Percentiles rank a stretch among this genome's conserved stretches.
These are phyloP conservation scores for Gastroboletus turbinatus DNA, from an alignment of 1,284 basidiomycete genomes.

Conservation along the genomic window DNA sequence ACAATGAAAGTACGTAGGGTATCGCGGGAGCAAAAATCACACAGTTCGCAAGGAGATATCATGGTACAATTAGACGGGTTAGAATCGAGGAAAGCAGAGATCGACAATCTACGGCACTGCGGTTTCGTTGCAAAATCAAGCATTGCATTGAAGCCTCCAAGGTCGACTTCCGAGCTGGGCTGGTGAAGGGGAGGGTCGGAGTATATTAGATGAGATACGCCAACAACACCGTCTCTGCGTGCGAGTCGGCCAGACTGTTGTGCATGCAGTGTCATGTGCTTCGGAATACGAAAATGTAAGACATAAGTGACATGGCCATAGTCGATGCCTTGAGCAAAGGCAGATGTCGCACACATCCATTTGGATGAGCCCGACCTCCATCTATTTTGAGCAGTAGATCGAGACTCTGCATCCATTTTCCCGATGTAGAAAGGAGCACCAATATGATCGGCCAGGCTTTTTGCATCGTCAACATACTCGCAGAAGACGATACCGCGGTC, in stretches of 20 bases:
- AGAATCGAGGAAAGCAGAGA: neutral
- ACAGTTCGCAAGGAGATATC: neutral
- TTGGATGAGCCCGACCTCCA: neutral
- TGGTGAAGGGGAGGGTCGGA: neutral
- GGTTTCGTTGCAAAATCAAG: neutral
- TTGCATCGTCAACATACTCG: neutral
- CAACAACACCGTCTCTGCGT: neutral
- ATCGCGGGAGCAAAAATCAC: neutral
- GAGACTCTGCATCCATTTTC: neutral
- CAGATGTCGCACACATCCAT: neutral
- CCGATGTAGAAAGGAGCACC: neutral
- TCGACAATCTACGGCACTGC: neutral
- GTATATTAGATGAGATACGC: constrained; percentile 1
- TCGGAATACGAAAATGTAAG: constrained; percentile 2
- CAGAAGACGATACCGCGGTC: neutral
- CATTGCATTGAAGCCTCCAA: constrained; percentile 1
- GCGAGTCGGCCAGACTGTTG: constrained; percentile 5
- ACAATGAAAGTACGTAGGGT: too few species aligned
- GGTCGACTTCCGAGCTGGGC: neutral
- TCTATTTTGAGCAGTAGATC: neutral
- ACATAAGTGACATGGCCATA: constrained; percentile 5
- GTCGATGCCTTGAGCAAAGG: constrained; percentile 7
- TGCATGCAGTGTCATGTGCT: constrained; percentile 4
- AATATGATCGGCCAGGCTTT: fast-evolving
- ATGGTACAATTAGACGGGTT: neutral